A percentile compares a stretch with the other conserved stretches of the same genome.
phyloP scores from a whole-genome alignment of 2,329 filamentous ascomycete genomes.

The Aspergillus piperis region DNA sequence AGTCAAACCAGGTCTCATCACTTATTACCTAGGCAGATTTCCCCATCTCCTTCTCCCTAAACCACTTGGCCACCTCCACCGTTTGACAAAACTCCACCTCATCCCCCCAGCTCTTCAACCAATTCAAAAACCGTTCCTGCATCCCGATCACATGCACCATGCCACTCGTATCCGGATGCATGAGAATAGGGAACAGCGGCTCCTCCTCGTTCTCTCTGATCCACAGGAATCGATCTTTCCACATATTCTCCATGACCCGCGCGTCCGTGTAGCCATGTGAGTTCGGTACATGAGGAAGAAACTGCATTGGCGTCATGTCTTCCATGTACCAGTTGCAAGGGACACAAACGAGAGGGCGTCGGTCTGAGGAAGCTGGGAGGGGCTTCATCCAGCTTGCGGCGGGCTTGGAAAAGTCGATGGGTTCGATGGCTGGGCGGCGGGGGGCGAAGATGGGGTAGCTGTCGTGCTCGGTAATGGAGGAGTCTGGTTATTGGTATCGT shows the following conservation, averaged over 20 bases:
- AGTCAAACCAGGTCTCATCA: too few species aligned
- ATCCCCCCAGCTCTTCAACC: conserved; percentile 48
- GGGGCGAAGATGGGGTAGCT: conserved; percentile 46
- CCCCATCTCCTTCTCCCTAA: conserved; percentile 22
- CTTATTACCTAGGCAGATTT: neutral
- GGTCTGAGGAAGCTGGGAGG: conserved; percentile 28
- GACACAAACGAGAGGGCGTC: conserved; percentile 42
- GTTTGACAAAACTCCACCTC: conserved; percentile 36
- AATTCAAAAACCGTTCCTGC: conserved; percentile 54
- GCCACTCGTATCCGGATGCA: conserved; percentile 62
- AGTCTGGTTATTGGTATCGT: conserved; percentile 27
- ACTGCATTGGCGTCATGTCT: conserved; percentile 50
- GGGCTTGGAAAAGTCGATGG: conserved; percentile 46
- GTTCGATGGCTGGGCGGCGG: conserved; percentile 35
- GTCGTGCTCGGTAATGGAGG: conserved; percentile 47
- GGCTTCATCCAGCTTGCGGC: conserved; percentile 51
- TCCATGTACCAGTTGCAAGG: conserved; percentile 51
- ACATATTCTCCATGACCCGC: conserved; percentile 60
- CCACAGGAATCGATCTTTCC: conserved; percentile 62
- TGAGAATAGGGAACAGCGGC: conserved; percentile 53
- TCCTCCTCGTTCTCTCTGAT: conserved; percentile 49
- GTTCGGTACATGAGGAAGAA: conserved; percentile 49
- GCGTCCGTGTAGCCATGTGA: conserved; percentile 61
- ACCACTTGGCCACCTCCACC: conserved; percentile 34
- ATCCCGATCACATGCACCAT: conserved; percentile 64